phyloP scores from a whole-genome alignment of 495 filamentous ascomycete species.

The Penicillium desertorum region DNA sequence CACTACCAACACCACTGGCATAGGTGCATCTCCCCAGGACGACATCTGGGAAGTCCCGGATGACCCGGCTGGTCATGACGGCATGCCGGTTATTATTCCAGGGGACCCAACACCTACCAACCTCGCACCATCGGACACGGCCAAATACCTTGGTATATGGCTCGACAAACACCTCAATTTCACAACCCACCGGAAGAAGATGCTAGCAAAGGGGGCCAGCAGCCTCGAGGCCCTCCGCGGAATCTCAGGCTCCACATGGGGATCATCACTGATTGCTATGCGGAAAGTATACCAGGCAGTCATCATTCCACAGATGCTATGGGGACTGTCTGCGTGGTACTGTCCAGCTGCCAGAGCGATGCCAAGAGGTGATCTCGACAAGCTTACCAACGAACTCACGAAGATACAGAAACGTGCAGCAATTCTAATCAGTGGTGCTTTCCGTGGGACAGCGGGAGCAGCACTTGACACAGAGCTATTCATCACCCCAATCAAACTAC shows the following conservation, averaged over 20 bases:
- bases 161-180: slow-evolving; percentile 22
- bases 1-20: no score
- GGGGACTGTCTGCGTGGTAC: neutral
- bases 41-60: neutral
- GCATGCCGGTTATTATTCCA: neutral
- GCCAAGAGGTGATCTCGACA: neutral
- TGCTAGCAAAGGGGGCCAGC: slow-evolving; percentile 13
- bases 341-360: neutral
- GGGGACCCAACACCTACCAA: neutral
- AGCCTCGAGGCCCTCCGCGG: slow-evolving; percentile 16
- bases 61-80: neutral
- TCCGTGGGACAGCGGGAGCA: no score
- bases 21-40: no score
- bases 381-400: slow-evolving; percentile 1
- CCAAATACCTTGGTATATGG: slow-evolving; percentile 20
- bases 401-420: slow-evolving; percentile 10
- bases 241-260: neutral
- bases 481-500: no score
- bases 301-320: slow-evolving; percentile 23
- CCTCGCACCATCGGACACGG: neutral
- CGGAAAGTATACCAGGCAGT: slow-evolving; percentile 22
- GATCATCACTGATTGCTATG: slow-evolving; percentile 12
- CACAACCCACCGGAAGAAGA: slow-evolving; percentile 8
- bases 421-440: no score
- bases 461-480: no score